Conservation (phyloP, 371 early-diverging fungal genomes). For the Syncephalis plumigaleata region DNA sequence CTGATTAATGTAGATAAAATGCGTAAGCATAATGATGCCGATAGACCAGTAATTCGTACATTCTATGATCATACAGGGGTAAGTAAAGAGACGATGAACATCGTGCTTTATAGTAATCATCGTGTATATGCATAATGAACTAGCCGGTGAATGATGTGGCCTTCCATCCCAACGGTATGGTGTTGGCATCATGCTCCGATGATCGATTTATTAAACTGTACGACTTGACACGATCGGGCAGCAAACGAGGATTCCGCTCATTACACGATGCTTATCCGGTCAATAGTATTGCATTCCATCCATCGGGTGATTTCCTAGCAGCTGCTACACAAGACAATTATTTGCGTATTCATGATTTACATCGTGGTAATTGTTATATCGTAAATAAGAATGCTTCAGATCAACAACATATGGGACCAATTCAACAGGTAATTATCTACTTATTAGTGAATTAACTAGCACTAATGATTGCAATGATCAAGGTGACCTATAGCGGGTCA, state of each 20-base stretch:
- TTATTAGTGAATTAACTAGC: no score
- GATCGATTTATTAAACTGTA: constrained; percentile 75
- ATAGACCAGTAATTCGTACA: constrained; percentile 70
- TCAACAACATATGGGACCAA: constrained; percentile 38
- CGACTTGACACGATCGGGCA: constrained; percentile 61
- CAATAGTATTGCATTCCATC: constrained; percentile 65
- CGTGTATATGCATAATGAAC: neutral
- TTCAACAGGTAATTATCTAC: constrained; percentile 18
- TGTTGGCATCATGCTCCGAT: constrained; percentile 74
- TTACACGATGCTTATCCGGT: constrained; percentile 56
- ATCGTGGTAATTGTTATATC: constrained; percentile 58
- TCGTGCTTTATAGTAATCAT: neutral
- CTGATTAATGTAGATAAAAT: constrained; percentile 68
- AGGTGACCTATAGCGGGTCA: neutral
- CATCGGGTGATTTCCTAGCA: constrained; percentile 61
- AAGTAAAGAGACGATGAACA: constrained; percentile 1
- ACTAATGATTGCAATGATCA: neutral
- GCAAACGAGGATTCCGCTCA: constrained; percentile 71
- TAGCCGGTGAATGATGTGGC: constrained; percentile 64
- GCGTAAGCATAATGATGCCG: constrained; percentile 39
- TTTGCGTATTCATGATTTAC: constrained; percentile 71
- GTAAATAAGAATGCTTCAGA: constrained; percentile 25
- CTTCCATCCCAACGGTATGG: constrained; percentile 85
- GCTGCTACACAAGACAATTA: constrained; percentile 58
- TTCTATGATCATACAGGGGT: constrained; percentile 67